Conservation (phyloP, 345 rosid species). For the Combretum micranthum region DNA sequence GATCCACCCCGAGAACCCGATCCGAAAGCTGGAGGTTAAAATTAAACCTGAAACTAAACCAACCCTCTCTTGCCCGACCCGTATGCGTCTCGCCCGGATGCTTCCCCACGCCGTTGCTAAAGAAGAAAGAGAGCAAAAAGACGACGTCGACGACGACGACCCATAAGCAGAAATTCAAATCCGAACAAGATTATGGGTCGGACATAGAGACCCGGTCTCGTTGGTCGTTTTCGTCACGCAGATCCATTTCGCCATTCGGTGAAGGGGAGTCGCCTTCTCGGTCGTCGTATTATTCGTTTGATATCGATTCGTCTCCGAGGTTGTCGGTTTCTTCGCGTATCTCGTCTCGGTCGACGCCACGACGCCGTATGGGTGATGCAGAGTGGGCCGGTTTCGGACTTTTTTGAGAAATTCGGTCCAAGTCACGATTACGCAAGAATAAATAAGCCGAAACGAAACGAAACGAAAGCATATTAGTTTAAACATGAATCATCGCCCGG, state of each 20-base stretch:
- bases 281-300: constrained; percentile 27
- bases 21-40: constrained; percentile 50
- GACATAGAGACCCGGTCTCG: constrained; percentile 41
- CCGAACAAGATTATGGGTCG: constrained; percentile 27
- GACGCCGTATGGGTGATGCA: constrained; percentile 38
- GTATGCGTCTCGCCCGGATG: constrained; percentile 53
- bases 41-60: too few relatives aligned
- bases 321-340: constrained; percentile 37
- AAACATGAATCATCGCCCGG: too few relatives aligned
- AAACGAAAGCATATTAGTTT: too few relatives aligned
- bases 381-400: constrained; percentile 78
- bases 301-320: constrained; percentile 11
- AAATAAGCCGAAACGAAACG: too few relatives aligned
- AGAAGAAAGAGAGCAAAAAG: constrained; percentile 34
- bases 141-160: constrained; percentile 14
- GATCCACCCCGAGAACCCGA: constrained; percentile 48
- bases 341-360: constrained; percentile 35
- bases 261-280: constrained; percentile 52
- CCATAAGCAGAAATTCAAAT: constrained; percentile 11
- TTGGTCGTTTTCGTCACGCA: constrained; percentile 58
- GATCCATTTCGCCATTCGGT: constrained; percentile 42
- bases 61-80: constrained; percentile 25
- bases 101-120: constrained; percentile 49
- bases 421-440: too few relatives aligned
- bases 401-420: constrained; percentile 23